phyloP scores from a whole-genome alignment of 176 grass and related monocot species.

The Thalia dealbata region DNA sequence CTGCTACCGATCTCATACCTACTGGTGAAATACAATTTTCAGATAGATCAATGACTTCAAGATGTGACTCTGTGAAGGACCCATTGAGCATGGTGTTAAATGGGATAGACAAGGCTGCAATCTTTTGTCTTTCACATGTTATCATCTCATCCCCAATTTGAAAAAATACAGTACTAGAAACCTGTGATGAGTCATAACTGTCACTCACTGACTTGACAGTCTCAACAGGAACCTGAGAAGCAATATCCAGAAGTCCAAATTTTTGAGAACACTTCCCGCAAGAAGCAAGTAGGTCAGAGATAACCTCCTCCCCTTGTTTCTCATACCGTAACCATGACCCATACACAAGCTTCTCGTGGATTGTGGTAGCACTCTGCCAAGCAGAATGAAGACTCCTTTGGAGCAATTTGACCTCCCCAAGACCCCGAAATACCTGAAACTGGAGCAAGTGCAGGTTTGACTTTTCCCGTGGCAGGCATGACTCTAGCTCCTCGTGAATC shows the following conservation, averaged over 20 bases:
- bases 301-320: slow-evolving; percentile 72
- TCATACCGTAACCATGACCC: slow-evolving; percentile 60
- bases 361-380: slow-evolving; percentile 36
- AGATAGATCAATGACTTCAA: slow-evolving; percentile 79
- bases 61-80: slow-evolving; percentile 74
- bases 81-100: slow-evolving; percentile 94
- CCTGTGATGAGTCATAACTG: slow-evolving; percentile 5
- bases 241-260: slow-evolving; percentile 50
- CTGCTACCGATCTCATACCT: slow-evolving; percentile 54
- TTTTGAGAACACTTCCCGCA: slow-evolving; percentile 62
- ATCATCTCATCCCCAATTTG: slow-evolving; percentile 61
- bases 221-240: slow-evolving; percentile 41
- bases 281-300: slow-evolving; percentile 58
- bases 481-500: slow-evolving; percentile 82
- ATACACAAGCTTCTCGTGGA: slow-evolving; percentile 78
- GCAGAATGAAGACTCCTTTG: slow-evolving; percentile 80
- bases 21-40: slow-evolving; percentile 69
- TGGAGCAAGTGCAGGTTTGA: slow-evolving; percentile 60
- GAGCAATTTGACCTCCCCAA: slow-evolving; percentile 67
- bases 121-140: slow-evolving; percentile 64
- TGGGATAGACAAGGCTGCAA: slow-evolving; percentile 60
- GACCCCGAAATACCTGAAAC: slow-evolving; percentile 79
- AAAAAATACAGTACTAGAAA: slow-evolving; percentile 46
- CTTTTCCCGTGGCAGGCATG: slow-evolving; percentile 40
- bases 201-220: slow-evolving; percentile 27